phyloP scores from a whole-genome alignment of 345 rosid genomes.

The Linum usitatissimum region DNA sequence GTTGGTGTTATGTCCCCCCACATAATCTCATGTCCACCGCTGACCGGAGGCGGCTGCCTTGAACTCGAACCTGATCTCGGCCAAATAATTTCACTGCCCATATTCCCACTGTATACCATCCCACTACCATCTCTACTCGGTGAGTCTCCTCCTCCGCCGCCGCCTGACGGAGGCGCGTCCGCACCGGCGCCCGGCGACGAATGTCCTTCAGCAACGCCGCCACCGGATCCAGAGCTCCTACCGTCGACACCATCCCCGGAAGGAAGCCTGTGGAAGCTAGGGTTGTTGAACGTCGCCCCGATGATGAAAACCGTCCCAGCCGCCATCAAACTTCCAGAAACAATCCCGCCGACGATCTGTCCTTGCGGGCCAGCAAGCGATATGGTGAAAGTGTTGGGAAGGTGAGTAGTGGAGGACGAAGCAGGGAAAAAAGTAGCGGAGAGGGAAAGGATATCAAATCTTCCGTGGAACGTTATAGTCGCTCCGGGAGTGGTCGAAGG shows the following conservation, averaged over 20 bases:
- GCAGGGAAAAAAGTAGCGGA: conserved; percentile 66
- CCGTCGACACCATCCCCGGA: not conserved
- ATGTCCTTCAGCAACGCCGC: conserved; percentile 8
- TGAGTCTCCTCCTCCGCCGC: not conserved
- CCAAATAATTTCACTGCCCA: not conserved
- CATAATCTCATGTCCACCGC: not conserved
- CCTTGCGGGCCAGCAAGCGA: conserved; percentile 91
- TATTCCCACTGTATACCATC: not conserved
- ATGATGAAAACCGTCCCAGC: conserved; percentile 58
- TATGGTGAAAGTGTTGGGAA: conserved; percentile 47
- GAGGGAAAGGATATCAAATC: conserved; percentile 74
- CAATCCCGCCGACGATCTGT: conserved; percentile 82
- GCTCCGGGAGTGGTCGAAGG: conserved; percentile 65
- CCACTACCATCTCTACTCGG: not conserved
- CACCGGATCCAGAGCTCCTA: conserved; percentile 9
- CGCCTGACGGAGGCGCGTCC: conserved; percentile 9
- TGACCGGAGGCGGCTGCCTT: conserved; percentile 27
- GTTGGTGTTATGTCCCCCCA: not conserved
- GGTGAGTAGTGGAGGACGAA: conserved; percentile 21
- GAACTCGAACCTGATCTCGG: not conserved
- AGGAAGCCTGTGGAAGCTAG: conserved; percentile 54
- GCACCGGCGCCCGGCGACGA: conserved; percentile 7
- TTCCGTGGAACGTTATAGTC: conserved; percentile 76
- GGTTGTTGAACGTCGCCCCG: conserved; percentile 72
- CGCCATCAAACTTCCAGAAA: conserved; percentile 60